Base-by-base conservation (phyloP, 2,329 filamentous ascomycete genomes). In the Diaporthe destruens region DNA sequence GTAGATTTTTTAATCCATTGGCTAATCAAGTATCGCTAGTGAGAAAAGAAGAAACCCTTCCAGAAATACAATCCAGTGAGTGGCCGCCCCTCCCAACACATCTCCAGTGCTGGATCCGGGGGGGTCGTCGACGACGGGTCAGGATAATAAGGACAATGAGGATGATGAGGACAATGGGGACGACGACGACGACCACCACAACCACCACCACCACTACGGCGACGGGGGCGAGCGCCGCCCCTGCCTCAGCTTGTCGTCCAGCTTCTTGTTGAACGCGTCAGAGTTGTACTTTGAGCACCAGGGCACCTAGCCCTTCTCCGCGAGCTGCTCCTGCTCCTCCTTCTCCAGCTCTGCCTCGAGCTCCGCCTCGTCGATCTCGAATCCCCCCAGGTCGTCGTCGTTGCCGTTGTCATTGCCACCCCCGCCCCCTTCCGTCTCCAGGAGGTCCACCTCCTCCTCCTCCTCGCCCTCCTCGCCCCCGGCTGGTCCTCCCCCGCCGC, bases 331-430 rank as follows among this genome's bases (percentile, higher is more conserved):
- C 34, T 75, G 74, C 55, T 79, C 83, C 63, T 82, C 81, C 4
- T 80, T 80, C 76, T 90, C 88, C 75, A 91, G 82, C 75, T 89
- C 90, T 1, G 89, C 89, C 77, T 90, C 82, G 79, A 93, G 84
- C 76, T 91, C 90, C 76, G 91, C 85, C 69, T 88, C 87, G 12
- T 88, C 87, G 56, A 74, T 49, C 44, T 49, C 44, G 44, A 49
- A 54, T 11, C 67, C 66, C 12, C 86, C 85, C 66, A 84, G 81
- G 54, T 57, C 71, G 23, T 72, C 79, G 32, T 77, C 75, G 61
- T 77, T 76, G 57, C 74, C 80, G 18, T 81, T 80, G 20, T 81
- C 36, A 5, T 12, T 6, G 5, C 39, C 42, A 1, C 42, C 42
- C 16, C 18, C 80, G 9, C 81, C 80, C 18, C 81, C 80, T 18